Evolutionary conservation across 331 rosid species (phyloP).

Genomic region (Quercus tomentella): DNA sequence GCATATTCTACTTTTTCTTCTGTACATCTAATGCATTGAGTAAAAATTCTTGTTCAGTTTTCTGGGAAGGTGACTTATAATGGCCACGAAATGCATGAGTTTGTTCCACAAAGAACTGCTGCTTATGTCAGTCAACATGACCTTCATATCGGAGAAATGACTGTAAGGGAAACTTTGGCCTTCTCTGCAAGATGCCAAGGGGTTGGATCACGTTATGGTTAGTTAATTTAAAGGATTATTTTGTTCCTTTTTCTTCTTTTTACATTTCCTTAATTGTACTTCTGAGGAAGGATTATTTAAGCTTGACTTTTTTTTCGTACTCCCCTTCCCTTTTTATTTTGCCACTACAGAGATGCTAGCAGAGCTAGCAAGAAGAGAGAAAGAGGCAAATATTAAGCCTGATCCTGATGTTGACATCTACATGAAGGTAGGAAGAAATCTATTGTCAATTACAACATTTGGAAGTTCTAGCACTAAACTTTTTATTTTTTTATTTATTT

Average conservation of each 20-base stretch:
- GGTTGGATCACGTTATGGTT: conserved; percentile 75
- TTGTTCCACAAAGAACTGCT: conserved; percentile 64
- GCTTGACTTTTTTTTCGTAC: neutral
- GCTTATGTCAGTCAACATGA: conserved; percentile 71
- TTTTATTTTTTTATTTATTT: too few species aligned
- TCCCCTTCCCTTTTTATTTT: neutral
- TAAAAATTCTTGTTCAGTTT: conserved; percentile 20
- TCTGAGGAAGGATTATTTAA: neutral
- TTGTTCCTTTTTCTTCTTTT: neutral
- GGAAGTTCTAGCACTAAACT: neutral
- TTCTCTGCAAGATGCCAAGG: conserved; percentile 88
- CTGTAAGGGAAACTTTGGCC: conserved; percentile 81
- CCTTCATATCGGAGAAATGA: conserved; percentile 70
- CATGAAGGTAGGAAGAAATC: conserved; percentile 56
- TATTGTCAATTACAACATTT: neutral
- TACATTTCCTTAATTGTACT: neutral
- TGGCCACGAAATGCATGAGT: conserved; percentile 62
- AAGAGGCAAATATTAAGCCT: conserved; percentile 59
- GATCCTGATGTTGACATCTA: conserved; percentile 66
- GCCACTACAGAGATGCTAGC: conserved; percentile 46
- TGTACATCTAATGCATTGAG: neutral
- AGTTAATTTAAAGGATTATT: neutral
- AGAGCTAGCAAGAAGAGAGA: conserved; percentile 76
- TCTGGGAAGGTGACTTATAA: conserved; percentile 69
- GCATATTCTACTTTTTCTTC: neutral